These are phyloP conservation scores for Mucor plumbeus DNA, from an alignment of 371 early-diverging fungal species.

Conservation along the genomic window DNA sequence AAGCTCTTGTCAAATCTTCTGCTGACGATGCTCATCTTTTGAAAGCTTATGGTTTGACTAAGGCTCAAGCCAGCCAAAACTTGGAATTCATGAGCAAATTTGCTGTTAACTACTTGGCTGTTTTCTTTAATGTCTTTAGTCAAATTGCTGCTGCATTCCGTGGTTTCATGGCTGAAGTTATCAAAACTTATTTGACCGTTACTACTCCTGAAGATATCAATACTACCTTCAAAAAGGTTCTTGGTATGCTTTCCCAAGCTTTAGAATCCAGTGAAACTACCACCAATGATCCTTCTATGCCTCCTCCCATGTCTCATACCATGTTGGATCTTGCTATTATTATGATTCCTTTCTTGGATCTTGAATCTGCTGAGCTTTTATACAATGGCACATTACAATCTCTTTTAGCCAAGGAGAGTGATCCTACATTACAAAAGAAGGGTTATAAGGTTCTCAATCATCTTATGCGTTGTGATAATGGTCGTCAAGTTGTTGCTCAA, in stretches of 20 bases:
- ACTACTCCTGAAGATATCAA: constrained; percentile 63
- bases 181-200: constrained; percentile 69
- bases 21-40: constrained; percentile 58
- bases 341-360: constrained; percentile 77
- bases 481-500: constrained; percentile 46
- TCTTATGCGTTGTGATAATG: constrained; percentile 56
- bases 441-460: constrained; percentile 87
- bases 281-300: constrained; percentile 46
- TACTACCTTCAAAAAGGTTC: constrained; percentile 67
- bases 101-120: constrained; percentile 76
- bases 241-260: constrained; percentile 68
- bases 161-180: constrained; percentile 75
- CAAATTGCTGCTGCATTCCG: constrained; percentile 70
- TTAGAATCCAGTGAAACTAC: constrained; percentile 42
- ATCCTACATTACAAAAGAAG: constrained; percentile 89
- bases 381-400: constrained; percentile 61
- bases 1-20: constrained; percentile 49
- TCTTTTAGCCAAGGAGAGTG: constrained; percentile 67
- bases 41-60: constrained; percentile 61
- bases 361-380: constrained; percentile 58
- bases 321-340: constrained; percentile 78
- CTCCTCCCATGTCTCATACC: constrained; percentile 74
- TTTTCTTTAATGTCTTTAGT: constrained; percentile 85
- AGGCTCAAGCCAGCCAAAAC: constrained; percentile 63
- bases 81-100: constrained; percentile 67